A percentile compares a stretch with the other conserved stretches of the same genome.
These are phyloP conservation scores for Xanthoconium purpureum DNA, from an alignment of 768 basidiomycete species.

Conservation along the genomic window DNA sequence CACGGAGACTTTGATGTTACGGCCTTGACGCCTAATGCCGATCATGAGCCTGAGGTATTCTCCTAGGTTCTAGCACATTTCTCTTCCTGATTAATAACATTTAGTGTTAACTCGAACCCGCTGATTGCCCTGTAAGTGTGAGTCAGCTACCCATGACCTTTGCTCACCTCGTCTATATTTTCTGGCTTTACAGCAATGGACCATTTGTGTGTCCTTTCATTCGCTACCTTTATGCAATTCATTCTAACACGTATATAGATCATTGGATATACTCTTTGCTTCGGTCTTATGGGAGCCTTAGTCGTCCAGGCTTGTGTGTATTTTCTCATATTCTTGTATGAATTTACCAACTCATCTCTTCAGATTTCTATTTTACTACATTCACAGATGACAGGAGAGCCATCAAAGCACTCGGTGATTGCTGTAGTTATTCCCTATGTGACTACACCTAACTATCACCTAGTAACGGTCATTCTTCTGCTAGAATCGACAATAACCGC, in stretches of 20 bases:
- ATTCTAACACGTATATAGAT: neutral
- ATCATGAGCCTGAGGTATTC: neutral
- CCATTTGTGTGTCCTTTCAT: constrained; percentile 9
- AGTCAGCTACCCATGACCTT: neutral
- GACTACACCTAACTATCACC: neutral
- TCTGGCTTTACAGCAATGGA: neutral
- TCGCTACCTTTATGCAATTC: neutral
- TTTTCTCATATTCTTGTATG: neutral
- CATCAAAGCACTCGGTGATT: constrained; percentile 16
- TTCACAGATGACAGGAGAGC: neutral
- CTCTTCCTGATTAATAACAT: neutral
- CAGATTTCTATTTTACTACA: constrained; percentile 20
- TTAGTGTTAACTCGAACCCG: too few relatives aligned
- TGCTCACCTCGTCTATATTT: neutral
- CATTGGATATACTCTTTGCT: constrained; percentile 16
- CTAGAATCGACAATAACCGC: constrained; percentile 16
- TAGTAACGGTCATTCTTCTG: constrained; percentile 12
- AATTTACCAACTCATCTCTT: neutral
- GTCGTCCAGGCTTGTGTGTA: constrained; percentile 15
- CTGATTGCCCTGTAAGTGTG: neutral
- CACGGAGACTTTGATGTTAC: neutral
- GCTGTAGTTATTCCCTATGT: accelerated
- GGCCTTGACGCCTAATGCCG: neutral
- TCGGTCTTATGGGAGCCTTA: constrained; percentile 14
- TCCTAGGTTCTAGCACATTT: too few relatives aligned